A percentile compares a stretch with the other conserved stretches of the same genome.
phyloP scores from a whole-genome alignment of 192 early-diverging fungal species.

The Cetraspora pellucida region DNA sequence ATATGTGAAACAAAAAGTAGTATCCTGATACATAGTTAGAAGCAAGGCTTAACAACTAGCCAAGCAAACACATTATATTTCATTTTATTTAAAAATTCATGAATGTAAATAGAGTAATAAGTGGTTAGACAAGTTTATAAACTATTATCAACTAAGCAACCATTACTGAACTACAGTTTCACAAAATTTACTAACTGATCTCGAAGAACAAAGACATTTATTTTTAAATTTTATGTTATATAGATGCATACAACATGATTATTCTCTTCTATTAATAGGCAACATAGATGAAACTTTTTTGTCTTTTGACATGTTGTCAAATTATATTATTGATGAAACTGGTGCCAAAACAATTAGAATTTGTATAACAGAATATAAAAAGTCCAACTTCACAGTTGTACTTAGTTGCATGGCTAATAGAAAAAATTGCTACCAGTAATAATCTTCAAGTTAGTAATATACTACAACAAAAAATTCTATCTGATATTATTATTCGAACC shows the following conservation, averaged over 20 bases:
- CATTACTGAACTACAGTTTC: too few species aligned
- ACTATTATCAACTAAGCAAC: neutral
- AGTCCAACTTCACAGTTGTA: neutral
- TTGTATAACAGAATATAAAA: constrained; percentile 19
- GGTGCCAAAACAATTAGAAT: constrained; percentile 9
- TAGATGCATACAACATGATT: constrained; percentile 24
- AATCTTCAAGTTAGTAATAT: constrained; percentile 16
- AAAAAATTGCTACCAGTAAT: neutral
- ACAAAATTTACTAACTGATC: neutral
- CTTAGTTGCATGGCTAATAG: neutral
- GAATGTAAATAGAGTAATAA: neutral
- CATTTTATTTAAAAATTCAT: neutral
- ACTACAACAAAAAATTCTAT: neutral
- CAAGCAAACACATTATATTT: too few species aligned
- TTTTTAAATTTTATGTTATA: constrained; percentile 30
- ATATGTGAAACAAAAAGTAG: too few species aligned
- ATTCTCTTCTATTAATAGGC: neutral
- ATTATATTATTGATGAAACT: constrained; percentile 1
- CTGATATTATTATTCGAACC: neutral
- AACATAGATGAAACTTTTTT: constrained; percentile 23
- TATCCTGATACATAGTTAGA: too few species aligned
- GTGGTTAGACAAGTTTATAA: neutral
- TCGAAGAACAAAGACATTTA: neutral
- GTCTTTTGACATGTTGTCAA: neutral
- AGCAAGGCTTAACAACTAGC: too few species aligned